Percentiles rank a stretch among this genome's conserved stretches.
phyloP scores from a whole-genome alignment of 306 rosid genomes.

The Ochetophila trinervis region DNA sequence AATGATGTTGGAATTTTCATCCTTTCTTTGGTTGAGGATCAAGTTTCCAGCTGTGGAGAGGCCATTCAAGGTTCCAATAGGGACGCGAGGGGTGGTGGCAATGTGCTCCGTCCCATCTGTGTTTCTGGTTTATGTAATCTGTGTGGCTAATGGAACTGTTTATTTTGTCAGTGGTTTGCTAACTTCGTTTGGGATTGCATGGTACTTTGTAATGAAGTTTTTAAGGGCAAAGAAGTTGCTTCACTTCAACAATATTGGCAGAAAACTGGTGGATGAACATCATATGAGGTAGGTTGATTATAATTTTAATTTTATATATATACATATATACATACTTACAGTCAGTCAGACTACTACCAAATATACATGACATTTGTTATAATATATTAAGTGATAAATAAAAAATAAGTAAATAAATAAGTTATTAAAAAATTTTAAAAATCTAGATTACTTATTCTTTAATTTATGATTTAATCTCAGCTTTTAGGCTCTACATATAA shows the following conservation, averaged over 20 bases:
- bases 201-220: constrained; percentile 34
- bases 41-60: constrained; percentile 36
- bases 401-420: no score
- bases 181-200: constrained; percentile 39
- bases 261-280: constrained; percentile 15
- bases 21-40: constrained; percentile 54
- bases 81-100: constrained; percentile 28
- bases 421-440: no score
- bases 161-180: constrained; percentile 45
- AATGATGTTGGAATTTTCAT: constrained; percentile 51
- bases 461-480: no score
- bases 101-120: constrained; percentile 52
- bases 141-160: constrained; percentile 40
- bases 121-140: constrained; percentile 44
- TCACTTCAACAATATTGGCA: constrained; percentile 9
- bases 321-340: no score
- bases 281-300: constrained; percentile 4
- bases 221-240: constrained; percentile 32
- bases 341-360: no score
- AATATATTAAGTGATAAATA: no score
- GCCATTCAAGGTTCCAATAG: constrained; percentile 52
- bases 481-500: no score
- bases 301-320: no score
- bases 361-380: no score
- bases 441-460: not conserved